Evolutionary conservation across 352 stramenopile genomes (phyloP).

Genomic region (Globisporangium lucens): DNA sequence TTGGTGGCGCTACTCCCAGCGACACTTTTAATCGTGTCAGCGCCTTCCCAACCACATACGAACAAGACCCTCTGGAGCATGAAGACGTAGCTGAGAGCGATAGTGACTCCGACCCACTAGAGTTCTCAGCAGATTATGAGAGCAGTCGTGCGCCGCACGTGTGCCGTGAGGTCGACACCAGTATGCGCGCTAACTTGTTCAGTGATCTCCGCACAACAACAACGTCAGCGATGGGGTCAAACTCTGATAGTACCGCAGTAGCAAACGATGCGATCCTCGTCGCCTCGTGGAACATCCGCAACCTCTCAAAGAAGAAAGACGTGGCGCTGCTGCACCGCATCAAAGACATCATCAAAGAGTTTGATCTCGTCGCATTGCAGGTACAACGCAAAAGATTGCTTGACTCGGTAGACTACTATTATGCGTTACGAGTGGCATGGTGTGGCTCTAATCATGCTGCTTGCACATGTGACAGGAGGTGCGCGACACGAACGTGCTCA

Average conservation of each 20-base stretch:
- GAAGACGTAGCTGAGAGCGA: neutral
- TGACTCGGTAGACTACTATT: no score
- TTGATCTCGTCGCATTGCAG: constrained; percentile 68
- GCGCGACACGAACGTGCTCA: constrained; percentile 60
- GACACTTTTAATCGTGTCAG: no score
- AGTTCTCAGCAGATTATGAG: neutral
- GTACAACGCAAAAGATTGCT: neutral
- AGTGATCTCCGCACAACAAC: constrained; percentile 1
- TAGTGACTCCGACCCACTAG: neutral
- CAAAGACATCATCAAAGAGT: constrained; percentile 41
- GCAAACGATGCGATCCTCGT: constrained; percentile 30
- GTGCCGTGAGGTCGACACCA: constrained; percentile 30
- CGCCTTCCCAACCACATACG: neutral
- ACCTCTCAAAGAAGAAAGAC: constrained; percentile 52
- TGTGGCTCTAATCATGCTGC: neutral
- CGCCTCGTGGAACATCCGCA: constrained; percentile 76
- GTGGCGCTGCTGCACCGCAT: constrained; percentile 42
- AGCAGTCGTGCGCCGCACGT: constrained; percentile 11
- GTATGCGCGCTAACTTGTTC: constrained; percentile 38
- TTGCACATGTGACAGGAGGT: constrained; percentile 32
- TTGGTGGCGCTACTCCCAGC: neutral
- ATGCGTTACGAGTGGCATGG: no score
- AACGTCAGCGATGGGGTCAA: neutral
- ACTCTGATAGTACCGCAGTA: neutral
- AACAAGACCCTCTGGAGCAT: neutral